Evolutionary conservation across 495 filamentous ascomycete species (phyloP).

Genomic region (Xylaria nigripes): DNA sequence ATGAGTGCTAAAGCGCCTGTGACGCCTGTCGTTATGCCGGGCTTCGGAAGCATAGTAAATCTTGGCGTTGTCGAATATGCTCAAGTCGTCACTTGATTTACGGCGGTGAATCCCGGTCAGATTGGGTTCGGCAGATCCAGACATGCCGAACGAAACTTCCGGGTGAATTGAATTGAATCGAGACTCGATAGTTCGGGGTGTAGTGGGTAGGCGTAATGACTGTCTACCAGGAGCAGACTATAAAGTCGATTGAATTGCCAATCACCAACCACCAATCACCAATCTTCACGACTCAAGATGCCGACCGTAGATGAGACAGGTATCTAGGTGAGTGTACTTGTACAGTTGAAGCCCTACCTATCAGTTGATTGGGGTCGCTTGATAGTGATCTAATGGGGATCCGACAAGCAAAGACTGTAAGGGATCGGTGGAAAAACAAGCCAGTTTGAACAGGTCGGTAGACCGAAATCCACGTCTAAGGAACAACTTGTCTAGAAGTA

Average conservation of each 20-base stretch:
- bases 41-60: constrained; percentile 44
- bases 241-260: background rate
- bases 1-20: constrained; percentile 38
- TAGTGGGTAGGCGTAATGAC: background rate
- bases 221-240: background rate
- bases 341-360: background rate
- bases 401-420: background rate
- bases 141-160: background rate
- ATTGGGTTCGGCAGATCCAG: background rate
- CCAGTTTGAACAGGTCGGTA: background rate
- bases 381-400: background rate
- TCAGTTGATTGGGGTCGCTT: background rate
- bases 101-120: constrained; percentile 8
- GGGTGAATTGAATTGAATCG: background rate
- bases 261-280: background rate
- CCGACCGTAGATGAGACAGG: background rate
- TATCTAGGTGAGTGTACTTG: background rate
- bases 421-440: background rate
- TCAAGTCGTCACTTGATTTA: constrained; percentile 25
- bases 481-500: background rate
- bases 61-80: constrained; percentile 40
- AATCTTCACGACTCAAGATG: background rate
- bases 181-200: background rate
- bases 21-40: constrained; percentile 35
- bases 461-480: background rate